Conservation (phyloP, 164 flowering plant species). For the Vitis riparia region DNA sequence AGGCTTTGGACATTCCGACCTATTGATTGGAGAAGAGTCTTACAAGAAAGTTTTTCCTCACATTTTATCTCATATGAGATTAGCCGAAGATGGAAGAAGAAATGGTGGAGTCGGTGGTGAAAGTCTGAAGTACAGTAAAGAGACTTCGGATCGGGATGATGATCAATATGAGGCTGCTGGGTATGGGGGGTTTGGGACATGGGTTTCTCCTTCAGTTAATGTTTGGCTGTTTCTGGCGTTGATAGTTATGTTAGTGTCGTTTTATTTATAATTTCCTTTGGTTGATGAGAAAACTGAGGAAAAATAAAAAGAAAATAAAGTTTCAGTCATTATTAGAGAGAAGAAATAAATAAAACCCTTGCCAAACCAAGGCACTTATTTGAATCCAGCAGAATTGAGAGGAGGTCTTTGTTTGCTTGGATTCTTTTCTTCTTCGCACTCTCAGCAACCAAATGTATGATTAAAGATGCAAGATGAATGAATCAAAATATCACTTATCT, state of each 20-base stretch:
- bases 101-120: not conserved
- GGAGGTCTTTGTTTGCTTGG: too few relatives aligned
- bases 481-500: too few relatives aligned
- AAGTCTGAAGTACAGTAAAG: constrained; percentile 18
- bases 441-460: too few relatives aligned
- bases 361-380: too few relatives aligned
- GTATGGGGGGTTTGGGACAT: constrained; percentile 13
- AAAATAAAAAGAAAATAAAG: too few relatives aligned
- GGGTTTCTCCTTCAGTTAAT: constrained; percentile 20
- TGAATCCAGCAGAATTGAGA: too few relatives aligned
- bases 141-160: constrained; percentile 37
- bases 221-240: constrained; percentile 17
- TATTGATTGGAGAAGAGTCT: constrained; percentile 57
- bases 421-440: too few relatives aligned
- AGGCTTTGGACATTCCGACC: constrained; percentile 59
- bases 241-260: constrained; percentile 1
- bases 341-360: too few relatives aligned
- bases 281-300: too few relatives aligned
- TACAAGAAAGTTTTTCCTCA: constrained; percentile 46
- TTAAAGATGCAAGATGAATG: too few relatives aligned
- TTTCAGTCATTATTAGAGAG: too few relatives aligned
- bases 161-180: constrained; percentile 27
- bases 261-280: not conserved
- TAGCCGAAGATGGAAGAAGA: constrained; percentile 22
- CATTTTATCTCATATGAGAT: constrained; percentile 43